Percentiles rank a stretch among this genome's conserved stretches.
Evolutionary conservation across 768 basidiomycete species (phyloP).

Genomic region (Tubosaeta sp.): DNA sequence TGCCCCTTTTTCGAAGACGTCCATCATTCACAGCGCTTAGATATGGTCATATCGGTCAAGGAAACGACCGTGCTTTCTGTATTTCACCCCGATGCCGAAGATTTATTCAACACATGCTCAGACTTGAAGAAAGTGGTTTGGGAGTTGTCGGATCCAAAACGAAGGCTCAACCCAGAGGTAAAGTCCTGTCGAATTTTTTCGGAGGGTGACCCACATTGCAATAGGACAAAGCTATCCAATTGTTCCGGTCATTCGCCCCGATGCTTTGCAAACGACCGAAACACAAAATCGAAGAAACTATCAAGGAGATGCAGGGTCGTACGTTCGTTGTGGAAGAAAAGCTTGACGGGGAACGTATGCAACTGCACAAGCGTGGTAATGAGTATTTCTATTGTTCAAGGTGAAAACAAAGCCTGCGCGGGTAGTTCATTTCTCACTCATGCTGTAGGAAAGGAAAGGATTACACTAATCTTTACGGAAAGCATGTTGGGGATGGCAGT

Average conservation of each 20-base stretch:
- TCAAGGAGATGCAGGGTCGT: conserved; percentile 74
- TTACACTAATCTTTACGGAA: conserved; percentile 89
- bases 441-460: conserved; percentile 76
- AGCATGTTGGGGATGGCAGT: conserved; percentile 75
- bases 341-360: conserved; percentile 94
- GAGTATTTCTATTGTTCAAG: conserved; percentile 93
- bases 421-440: neutral
- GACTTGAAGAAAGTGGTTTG: conserved; percentile 92
- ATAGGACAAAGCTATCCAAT: conserved; percentile 78
- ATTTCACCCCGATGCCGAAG: conserved; percentile 92
- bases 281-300: conserved; percentile 73
- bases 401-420: conserved; percentile 32
- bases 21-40: conserved; percentile 35
- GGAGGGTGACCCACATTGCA: conserved; percentile 3
- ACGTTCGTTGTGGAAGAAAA: conserved; percentile 96
- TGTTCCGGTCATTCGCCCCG: conserved; percentile 86
- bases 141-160: conserved; percentile 75
- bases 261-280: conserved; percentile 93
- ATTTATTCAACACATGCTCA: conserved; percentile 93
- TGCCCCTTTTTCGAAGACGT: neutral
- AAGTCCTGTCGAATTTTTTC: too few relatives aligned
- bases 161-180: conserved; percentile 61
- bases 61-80: conserved; percentile 89
- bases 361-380: conserved; percentile 88
- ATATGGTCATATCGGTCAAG: conserved; percentile 88